A percentile compares a stretch with the other conserved stretches of the same genome.
Evolutionary conservation across 176 grass and related monocot genomes (phyloP).

Genomic region (Oryza longistaminata): DNA sequence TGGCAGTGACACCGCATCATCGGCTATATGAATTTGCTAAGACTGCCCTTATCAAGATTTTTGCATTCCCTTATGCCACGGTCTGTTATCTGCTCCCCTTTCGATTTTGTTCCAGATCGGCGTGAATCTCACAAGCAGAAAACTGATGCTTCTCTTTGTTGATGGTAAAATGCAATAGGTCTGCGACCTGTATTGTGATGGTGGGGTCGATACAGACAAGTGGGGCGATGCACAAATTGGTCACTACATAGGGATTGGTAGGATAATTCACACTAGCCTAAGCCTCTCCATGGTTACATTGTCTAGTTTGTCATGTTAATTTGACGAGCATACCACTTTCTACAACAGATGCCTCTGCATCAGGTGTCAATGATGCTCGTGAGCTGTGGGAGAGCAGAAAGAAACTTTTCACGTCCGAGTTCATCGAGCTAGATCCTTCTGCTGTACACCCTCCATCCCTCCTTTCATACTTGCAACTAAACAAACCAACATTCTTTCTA

Average conservation of each 20-base stretch:
- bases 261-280: neutral
- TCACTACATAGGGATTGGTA: constrained; percentile 85
- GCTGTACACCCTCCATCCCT: constrained; percentile 38
- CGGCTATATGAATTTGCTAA: constrained; percentile 74
- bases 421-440: constrained; percentile 70
- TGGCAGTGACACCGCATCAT: constrained; percentile 43
- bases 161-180: constrained; percentile 47
- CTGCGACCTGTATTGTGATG: constrained; percentile 78
- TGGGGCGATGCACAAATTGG: constrained; percentile 83
- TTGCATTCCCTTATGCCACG: constrained; percentile 86
- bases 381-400: constrained; percentile 75
- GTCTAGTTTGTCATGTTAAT: constrained; percentile 1
- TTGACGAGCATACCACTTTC: neutral
- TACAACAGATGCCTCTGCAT: constrained; percentile 46
- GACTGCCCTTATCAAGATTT: constrained; percentile 77
- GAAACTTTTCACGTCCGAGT: constrained; percentile 71
- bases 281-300: constrained; percentile 1
- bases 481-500: neutral
- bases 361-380: constrained; percentile 42
- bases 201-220: constrained; percentile 53
- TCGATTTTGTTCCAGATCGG: neutral
- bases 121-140: neutral
- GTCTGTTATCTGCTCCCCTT: constrained; percentile 36
- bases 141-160: constrained; percentile 15
- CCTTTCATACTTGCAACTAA: neutral